Conservation (phyloP, 164 flowering plant genomes). For the Akebia trifoliata region DNA sequence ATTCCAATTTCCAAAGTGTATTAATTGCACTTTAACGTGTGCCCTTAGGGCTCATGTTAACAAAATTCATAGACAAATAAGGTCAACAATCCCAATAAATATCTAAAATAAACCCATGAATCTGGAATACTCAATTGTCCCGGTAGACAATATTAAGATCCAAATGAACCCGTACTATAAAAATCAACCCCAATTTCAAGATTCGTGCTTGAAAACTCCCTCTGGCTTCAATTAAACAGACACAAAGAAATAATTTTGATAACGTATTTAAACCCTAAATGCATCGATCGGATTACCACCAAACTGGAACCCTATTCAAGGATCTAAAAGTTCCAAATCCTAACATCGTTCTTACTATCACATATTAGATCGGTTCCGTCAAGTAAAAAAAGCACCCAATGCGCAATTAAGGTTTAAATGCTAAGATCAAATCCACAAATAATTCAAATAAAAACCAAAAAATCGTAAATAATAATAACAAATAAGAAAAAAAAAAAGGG, state of each 20-base stretch:
- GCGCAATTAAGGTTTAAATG: background rate
- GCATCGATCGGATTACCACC: background rate
- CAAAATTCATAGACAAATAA: too few species aligned
- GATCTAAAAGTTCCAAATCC: background rate
- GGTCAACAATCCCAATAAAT: too few species aligned
- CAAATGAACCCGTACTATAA: too few species aligned
- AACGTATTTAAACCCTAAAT: background rate
- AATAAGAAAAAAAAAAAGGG: background rate
- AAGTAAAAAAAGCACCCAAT: background rate
- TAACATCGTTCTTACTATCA: background rate
- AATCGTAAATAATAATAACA: background rate
- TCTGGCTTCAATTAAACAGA: background rate
- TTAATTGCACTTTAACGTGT: too few species aligned
- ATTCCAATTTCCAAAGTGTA: too few species aligned
- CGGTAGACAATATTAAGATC: too few species aligned
- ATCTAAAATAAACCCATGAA: too few species aligned
- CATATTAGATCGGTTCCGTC: background rate
- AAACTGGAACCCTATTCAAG: background rate
- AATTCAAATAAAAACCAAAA: background rate
- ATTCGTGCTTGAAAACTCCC: background rate
- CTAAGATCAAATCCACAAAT: slow-evolving; percentile 2
- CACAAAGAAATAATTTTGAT: background rate
- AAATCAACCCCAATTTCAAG: background rate
- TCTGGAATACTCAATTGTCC: too few species aligned
- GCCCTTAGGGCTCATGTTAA: too few species aligned